Base-by-base conservation (phyloP, 2,329 filamentous ascomycete genomes). In the Tothia fuscella region DNA sequence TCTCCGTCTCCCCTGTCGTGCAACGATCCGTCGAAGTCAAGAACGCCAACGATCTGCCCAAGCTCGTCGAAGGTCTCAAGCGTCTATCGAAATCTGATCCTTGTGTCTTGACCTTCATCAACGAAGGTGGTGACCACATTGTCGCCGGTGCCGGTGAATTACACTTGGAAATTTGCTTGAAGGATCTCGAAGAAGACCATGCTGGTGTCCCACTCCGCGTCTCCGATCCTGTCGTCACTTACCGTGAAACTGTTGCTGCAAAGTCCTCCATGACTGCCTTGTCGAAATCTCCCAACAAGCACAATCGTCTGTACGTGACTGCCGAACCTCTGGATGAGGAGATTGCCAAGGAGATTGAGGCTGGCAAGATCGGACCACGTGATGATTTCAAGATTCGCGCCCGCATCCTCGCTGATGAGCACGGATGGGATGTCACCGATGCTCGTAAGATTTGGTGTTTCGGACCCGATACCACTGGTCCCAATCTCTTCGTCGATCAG, bases 371-470 rank as follows among this genome's bases (percentile, higher is more conserved):
- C 65, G 74, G 70, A 61, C 85, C 91, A 53, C 86, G 89, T 76
- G 91, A 98, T 66, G 91, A 98, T 74, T 86, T 96, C 82, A 98
- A 98, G 83, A 74, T 80, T 56, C 91, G 91, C 75, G 91, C 89
- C 63, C 89, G 91, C 79, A 63, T 93, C 63, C 74, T 98, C 50
- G 91, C 91, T 54, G 91, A 98, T 64, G 89, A 98, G 60, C 83
- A 84, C 74, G 89, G 87, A 65, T 98, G 91, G 91, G 91, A 98
- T 71, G 88, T 98, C 62, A 98, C 91, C 58, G 91, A 98, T 68
- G 91, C 91, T 70, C 87, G 93, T 73, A 98, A 98, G 86, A 98
- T 98, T 68, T 98, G 91, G 91, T 93, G 85, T 66, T 98, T 98
- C 72, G 91, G 91, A 70, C 91, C 91, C 58, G 91, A 98, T 69